These are phyloP conservation scores for Paspalum vaginatum DNA, from an alignment of 176 grass and related monocot species.

Conservation along the genomic window DNA sequence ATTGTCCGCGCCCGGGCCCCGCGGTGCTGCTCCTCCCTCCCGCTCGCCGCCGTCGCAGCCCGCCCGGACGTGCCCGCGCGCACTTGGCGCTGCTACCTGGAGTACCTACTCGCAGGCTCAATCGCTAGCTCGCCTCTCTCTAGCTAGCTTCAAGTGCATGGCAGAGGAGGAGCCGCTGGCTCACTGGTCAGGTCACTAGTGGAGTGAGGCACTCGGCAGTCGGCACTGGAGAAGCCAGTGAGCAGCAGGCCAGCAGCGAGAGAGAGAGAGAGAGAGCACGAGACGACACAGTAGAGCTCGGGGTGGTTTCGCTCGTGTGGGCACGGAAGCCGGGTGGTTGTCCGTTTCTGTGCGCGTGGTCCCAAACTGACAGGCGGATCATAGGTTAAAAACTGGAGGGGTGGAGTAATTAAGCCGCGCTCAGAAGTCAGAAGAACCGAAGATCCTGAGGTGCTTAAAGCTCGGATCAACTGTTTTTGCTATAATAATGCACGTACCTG, in stretches of 20 bases:
- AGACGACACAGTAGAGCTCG: neutral
- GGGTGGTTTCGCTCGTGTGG: conserved; percentile 36
- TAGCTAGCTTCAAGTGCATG: conserved; percentile 39
- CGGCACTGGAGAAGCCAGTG: too few relatives aligned
- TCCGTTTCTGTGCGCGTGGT: conserved; percentile 41
- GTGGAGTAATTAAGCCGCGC: neutral
- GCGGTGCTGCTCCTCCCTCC: neutral
- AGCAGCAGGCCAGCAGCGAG: neutral
- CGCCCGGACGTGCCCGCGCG: neutral
- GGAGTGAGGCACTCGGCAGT: too few relatives aligned
- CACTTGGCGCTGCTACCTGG: neutral
- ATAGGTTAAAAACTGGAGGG: conserved; percentile 13
- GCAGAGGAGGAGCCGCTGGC: neutral
- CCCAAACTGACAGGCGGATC: neutral
- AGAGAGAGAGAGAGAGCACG: neutral
- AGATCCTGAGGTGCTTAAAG: conserved; percentile 21
- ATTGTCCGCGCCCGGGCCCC: conserved; percentile 14
- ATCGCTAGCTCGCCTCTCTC: too few relatives aligned
- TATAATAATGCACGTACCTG: neutral
- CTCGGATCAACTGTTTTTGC: neutral
- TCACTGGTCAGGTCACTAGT: neutral
- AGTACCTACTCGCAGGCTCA: neutral
- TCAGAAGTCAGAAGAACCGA: conserved; percentile 1
- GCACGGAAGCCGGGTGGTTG: conserved; percentile 52
- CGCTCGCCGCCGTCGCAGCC: neutral